A percentile compares a stretch with the other conserved stretches of the same genome.
phyloP scores from a whole-genome alignment of 192 early-diverging fungal genomes.

The Geranomyces michiganensis region DNA sequence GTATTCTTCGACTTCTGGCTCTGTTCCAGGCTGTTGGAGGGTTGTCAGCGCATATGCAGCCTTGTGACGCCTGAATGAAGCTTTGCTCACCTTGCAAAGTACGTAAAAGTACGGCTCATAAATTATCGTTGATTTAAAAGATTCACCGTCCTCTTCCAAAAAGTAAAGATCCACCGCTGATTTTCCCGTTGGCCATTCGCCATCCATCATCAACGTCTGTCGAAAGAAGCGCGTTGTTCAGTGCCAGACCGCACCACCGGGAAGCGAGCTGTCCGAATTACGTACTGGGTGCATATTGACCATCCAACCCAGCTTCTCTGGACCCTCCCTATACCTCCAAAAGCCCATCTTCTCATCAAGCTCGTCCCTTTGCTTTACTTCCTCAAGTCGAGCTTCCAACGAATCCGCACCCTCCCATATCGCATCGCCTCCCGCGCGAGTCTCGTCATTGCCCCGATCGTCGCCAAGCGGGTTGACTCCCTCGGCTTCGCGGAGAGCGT shows the following conservation, averaged over 20 bases:
- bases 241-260: constrained; percentile 6
- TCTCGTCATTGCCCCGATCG: background rate
- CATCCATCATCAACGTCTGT: constrained; percentile 27
- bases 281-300: constrained; percentile 92
- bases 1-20: constrained; percentile 86
- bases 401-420: constrained; percentile 2
- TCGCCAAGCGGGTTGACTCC: background rate
- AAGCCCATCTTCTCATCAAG: constrained; percentile 55
- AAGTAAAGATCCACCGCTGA: constrained; percentile 92
- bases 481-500: background rate
- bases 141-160: constrained; percentile 81
- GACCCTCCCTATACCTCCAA: constrained; percentile 40
- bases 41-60: background rate
- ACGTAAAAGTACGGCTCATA: constrained; percentile 94
- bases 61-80: too few species aligned
- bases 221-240: background rate
- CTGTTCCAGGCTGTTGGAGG: constrained; percentile 60
- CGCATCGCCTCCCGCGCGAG: background rate
- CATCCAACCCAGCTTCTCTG: constrained; percentile 78
- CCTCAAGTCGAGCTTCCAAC: constrained; percentile 19
- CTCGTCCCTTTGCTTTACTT: constrained; percentile 31
- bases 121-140: constrained; percentile 84
- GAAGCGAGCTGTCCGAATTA: background rate
- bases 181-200: constrained; percentile 50
- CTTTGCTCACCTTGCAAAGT: constrained; percentile 66